Evolutionary conservation across 257 asterid species (phyloP), one percentile per base, ranked within the genome.

Genomic region (Coffea eugenioides): DNA sequence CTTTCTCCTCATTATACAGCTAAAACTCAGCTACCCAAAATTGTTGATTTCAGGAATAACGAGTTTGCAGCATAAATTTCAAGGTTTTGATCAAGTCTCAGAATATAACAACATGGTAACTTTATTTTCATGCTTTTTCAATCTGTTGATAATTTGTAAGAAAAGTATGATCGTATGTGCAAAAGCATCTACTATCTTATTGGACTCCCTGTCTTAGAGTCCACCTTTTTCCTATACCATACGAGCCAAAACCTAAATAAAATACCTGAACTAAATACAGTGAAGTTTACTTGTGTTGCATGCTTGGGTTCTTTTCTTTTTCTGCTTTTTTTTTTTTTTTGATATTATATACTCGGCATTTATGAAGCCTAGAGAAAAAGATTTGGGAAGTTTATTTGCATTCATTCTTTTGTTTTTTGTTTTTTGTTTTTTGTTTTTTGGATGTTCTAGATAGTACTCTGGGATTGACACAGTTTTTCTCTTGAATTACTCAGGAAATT

Each of bases 41-140:
- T 64, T 59, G 76, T 15, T 48, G 66, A 73, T 48, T 87, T 59
- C 88, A 92, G 95, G 95, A 76, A 87, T 85, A 70, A 74, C 49
- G 75, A 84, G 84, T 65, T 73, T 89, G 57, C 80, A 79, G 82
- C 83, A 84, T 64, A 75, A 81, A 52, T 78, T 80, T 77, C 83
- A 78, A 18, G 81, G 57, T 49, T 57, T 72, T 71, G 77, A 79
- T 39, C 43, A 39, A 64, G 79, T 31, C 71, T 57, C 85, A 39
- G 65, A 79, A 73, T 75, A 80, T 34, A 52, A 15, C 31, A 79
- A 31, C 78, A 61, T 64, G 92, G 97, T 90, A 61, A 62, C 43
- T 43, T 66, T 59, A 20, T 69, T 36, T 69, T 36, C 23, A 11
- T 0, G 13, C 39, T 48, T 36, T 18, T 20, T 49, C 6, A 45